A percentile compares a stretch with the other conserved stretches of the same genome.
phyloP scores from a whole-genome alignment of 139 green algal species.

The Coelastrella sp. region DNA sequence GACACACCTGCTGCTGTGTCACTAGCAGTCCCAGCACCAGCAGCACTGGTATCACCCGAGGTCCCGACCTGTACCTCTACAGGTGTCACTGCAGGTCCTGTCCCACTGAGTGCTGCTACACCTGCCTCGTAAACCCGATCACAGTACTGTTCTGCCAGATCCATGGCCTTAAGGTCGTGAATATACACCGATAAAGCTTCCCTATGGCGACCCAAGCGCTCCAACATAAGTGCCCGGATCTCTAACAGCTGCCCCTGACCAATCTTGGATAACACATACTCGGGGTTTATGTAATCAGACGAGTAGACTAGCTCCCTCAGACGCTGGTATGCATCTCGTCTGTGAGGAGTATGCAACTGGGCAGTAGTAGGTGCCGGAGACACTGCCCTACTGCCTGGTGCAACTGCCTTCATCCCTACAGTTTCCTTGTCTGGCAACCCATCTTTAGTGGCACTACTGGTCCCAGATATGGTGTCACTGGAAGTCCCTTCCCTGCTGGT shows the following conservation, averaged over 20 bases:
- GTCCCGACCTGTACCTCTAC: background rate
- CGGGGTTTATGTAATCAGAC: constrained; percentile 74
- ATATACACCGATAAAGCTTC: constrained; percentile 82
- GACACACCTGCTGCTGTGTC: background rate
- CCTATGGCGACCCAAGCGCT: constrained; percentile 76
- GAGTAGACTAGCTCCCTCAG: constrained; percentile 71
- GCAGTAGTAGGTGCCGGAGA: background rate
- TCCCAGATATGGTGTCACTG: background rate
- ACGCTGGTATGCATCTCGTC: constrained; percentile 54
- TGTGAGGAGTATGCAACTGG: background rate
- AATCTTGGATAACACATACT: constrained; percentile 76
- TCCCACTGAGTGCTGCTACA: background rate
- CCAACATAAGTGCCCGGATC: constrained; percentile 84
- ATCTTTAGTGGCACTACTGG: background rate
- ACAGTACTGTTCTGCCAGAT: constrained; percentile 80
- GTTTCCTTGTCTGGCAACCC: background rate
- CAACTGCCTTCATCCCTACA: background rate
- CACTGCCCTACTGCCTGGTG: background rate
- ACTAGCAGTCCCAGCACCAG: background rate
- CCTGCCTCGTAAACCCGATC: constrained; percentile 65
- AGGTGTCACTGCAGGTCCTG: background rate
- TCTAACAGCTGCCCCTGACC: constrained; percentile 69
- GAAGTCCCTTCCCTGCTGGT: background rate
- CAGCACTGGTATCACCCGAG: background rate
- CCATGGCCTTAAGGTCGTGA: constrained; percentile 62